Conservation (phyloP, 2,329 filamentous ascomycete genomes). For the Chrysosphaeria jannelii region DNA sequence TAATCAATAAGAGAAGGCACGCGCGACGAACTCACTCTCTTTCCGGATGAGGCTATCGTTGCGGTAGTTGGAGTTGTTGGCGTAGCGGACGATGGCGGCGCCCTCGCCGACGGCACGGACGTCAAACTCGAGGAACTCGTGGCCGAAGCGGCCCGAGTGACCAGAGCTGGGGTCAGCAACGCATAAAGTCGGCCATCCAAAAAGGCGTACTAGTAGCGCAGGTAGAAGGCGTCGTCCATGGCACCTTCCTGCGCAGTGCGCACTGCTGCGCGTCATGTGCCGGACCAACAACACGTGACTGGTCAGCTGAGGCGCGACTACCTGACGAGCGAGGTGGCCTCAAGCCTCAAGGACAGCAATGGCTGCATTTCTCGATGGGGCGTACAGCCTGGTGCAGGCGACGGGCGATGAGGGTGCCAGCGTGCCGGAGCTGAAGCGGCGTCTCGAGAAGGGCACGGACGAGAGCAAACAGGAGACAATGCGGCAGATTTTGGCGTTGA, state of each 20-base stretch:
- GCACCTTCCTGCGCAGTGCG: too few relatives aligned
- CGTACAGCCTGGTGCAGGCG: slow-evolving; percentile 91
- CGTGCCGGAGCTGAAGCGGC: slow-evolving; percentile 73
- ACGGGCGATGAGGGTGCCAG: slow-evolving; percentile 95
- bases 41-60: slow-evolving; percentile 97
- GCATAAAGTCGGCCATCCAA: background rate
- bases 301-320: too few relatives aligned
- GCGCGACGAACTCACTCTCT: slow-evolving; percentile 48
- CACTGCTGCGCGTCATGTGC: background rate
- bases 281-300: too few relatives aligned
- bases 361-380: slow-evolving; percentile 79
- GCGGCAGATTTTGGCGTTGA: slow-evolving; percentile 85
- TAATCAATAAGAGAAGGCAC: slow-evolving; percentile 1
- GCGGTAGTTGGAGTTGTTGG: slow-evolving; percentile 97
- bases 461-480: slow-evolving; percentile 84
- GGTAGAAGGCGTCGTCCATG: slow-evolving; percentile 64
- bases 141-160: slow-evolving; percentile 87
- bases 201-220: slow-evolving; percentile 70
- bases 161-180: slow-evolving; percentile 75
- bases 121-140: slow-evolving; percentile 97
- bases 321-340: too few relatives aligned
- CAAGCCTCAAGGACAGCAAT: slow-evolving; percentile 16
- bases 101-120: slow-evolving; percentile 81
- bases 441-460: slow-evolving; percentile 81
- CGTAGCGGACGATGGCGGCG: slow-evolving; percentile 75